Evolutionary conservation across 257 asterid genomes (phyloP).

Genomic region (Nicotiana paniculata): DNA sequence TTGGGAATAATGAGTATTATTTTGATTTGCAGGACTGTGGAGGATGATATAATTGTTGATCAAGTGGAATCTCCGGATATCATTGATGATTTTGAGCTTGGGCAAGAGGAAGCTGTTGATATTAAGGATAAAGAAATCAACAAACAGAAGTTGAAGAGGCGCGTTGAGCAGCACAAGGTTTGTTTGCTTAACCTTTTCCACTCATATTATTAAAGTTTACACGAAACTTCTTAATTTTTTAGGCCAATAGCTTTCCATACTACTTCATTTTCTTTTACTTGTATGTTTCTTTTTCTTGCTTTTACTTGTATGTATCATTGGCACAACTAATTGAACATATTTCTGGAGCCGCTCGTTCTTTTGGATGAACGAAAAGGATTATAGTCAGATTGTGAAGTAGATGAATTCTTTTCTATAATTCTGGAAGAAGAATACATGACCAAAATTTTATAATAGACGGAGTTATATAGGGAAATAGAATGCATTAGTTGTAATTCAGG

Average conservation of each 20-base stretch:
- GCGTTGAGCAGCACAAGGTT: slow-evolving; percentile 71
- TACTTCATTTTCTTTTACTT: neutral
- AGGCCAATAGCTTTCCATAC: neutral
- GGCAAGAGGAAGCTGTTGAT: slow-evolving; percentile 72
- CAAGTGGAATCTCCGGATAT: slow-evolving; percentile 77
- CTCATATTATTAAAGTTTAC: slow-evolving; percentile 2
- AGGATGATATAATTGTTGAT: slow-evolving; percentile 79
- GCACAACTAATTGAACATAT: neutral
- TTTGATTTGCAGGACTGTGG: slow-evolving; percentile 64
- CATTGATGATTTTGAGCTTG: slow-evolving; percentile 88
- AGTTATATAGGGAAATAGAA: neutral
- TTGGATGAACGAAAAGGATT: neutral
- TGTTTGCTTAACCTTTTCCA: slow-evolving; percentile 13
- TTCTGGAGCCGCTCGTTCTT: neutral
- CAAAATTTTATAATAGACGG: neutral
- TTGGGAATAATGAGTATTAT: neutral
- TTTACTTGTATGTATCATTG: neutral
- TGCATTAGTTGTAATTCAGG: neutral
- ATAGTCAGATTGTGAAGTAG: neutral
- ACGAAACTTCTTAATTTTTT: neutral
- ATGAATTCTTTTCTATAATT: neutral
- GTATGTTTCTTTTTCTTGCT: neutral
- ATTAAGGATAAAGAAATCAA: slow-evolving; percentile 85
- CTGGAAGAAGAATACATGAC: neutral
- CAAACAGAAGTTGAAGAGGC: slow-evolving; percentile 77